Evolutionary conservation across 805 yeast species (phyloP).

Genomic region (Candida boidinii): DNA sequence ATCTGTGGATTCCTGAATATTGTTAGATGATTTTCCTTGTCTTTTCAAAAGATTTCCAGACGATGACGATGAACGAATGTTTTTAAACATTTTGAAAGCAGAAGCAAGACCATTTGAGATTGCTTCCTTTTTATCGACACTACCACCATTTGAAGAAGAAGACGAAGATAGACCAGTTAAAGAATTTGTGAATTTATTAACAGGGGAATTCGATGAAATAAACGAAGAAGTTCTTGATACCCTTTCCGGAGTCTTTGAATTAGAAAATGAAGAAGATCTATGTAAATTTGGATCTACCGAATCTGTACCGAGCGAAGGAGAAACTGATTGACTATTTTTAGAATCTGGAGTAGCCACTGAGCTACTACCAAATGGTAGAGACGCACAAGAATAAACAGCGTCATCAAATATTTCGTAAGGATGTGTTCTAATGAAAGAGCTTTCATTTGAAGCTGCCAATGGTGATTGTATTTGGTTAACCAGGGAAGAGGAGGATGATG

Average conservation of each 20-base stretch:
- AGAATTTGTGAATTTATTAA: background rate
- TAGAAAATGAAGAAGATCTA: conserved; percentile 1
- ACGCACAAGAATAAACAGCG: conserved; percentile 40
- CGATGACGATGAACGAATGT: too few species aligned
- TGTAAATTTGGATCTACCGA: conserved; percentile 4
- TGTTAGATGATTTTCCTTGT: too few species aligned
- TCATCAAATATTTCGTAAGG: conserved; percentile 62
- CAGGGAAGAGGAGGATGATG: too few species aligned
- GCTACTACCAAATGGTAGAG: background rate
- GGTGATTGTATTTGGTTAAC: background rate
- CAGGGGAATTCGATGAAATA: background rate
- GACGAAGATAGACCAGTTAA: background rate
- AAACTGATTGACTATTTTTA: background rate
- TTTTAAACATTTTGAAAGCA: too few species aligned
- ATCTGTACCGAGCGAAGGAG: conserved; percentile 5
- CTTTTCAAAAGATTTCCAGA: too few species aligned
- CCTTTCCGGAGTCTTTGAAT: background rate
- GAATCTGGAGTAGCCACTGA: background rate
- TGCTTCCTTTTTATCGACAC: too few species aligned
- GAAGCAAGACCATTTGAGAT: too few species aligned
- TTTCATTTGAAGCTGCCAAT: conserved; percentile 6
- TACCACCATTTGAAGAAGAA: background rate
- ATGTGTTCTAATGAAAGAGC: conserved; percentile 40
- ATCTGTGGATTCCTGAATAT: too few species aligned
- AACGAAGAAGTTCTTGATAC: too few species aligned